A percentile compares a stretch with the other conserved stretches of the same genome.
These are phyloP conservation scores for Poronia punctata DNA, from an alignment of 495 filamentous ascomycete species.

Conservation along the genomic window DNA sequence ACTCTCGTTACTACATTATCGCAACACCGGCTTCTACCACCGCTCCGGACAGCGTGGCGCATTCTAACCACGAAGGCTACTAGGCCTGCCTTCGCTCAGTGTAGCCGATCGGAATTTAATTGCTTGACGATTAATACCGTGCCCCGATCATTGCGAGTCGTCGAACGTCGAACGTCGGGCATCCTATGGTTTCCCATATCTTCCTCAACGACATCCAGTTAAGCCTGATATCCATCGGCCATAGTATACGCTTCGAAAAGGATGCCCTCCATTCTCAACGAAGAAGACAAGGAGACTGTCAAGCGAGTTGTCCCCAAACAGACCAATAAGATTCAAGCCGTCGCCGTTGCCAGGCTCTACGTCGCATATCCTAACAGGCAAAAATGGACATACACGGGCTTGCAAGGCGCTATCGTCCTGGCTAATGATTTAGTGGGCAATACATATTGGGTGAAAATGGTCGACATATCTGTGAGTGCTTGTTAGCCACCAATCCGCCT, in stretches of 20 bases:
- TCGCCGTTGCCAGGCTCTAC: slow-evolving; percentile 89
- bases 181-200: too few relatives aligned
- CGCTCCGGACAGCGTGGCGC: too few relatives aligned
- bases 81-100: too few relatives aligned
- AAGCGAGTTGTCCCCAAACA: slow-evolving; percentile 85
- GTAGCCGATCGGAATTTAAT: too few relatives aligned
- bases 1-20: too few relatives aligned
- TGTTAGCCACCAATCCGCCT: neutral
- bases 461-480: slow-evolving; percentile 84
- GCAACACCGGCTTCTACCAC: too few relatives aligned
- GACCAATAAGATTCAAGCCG: slow-evolving; percentile 91
- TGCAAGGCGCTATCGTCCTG: slow-evolving; percentile 89
- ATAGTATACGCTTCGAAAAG: slow-evolving; percentile 25
- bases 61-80: too few relatives aligned
- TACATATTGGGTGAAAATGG: slow-evolving; percentile 94
- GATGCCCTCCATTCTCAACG: slow-evolving; percentile 85
- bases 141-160: too few relatives aligned
- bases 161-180: too few relatives aligned
- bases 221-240: too few relatives aligned
- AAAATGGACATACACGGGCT: slow-evolving; percentile 88
- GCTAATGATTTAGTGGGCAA: slow-evolving; percentile 91
- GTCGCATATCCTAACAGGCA: slow-evolving; percentile 80
- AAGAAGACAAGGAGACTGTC: slow-evolving; percentile 89
- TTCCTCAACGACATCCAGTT: too few relatives aligned
- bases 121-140: too few relatives aligned